These are phyloP conservation scores for Trichoderma sp. DNA, from an alignment of 2,329 filamentous ascomycete genomes.

Conservation along the genomic window DNA sequence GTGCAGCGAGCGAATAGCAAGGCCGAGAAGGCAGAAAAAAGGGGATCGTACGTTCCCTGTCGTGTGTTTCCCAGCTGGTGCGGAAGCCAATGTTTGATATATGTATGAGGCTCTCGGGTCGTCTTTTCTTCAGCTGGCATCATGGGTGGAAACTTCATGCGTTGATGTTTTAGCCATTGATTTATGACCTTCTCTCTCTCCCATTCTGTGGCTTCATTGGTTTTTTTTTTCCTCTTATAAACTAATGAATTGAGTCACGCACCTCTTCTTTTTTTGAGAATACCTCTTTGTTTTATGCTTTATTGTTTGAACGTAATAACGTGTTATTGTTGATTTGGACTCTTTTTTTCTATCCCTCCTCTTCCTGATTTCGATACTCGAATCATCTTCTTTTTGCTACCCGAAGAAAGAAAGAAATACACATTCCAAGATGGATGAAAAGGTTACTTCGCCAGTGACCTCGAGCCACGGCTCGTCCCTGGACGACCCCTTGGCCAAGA, in stretches of 20 bases:
- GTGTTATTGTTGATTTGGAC: background rate
- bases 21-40: background rate
- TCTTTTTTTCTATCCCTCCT: background rate
- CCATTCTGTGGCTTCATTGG: background rate
- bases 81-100: conserved; percentile 12
- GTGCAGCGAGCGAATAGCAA: background rate
- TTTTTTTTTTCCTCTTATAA: background rate
- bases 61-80: conserved; percentile 1
- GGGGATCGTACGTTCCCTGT: conserved; percentile 5
- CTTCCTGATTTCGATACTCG: background rate
- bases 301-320: background rate
- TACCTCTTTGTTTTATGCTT: background rate
- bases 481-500: conserved; percentile 1
- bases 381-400: background rate
- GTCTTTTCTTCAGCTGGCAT: background rate
- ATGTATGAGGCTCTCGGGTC: background rate
- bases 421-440: background rate
- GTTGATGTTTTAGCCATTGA: conserved; percentile 8
- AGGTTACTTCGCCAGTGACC: conserved; percentile 1
- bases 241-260: background rate
- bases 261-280: background rate
- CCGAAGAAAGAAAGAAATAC: background rate
- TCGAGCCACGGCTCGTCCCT: background rate
- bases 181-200: conserved; percentile 1
- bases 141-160: background rate